Conservation (phyloP, 148 eudicot genomes). For the Rhododendron griersonianum region DNA sequence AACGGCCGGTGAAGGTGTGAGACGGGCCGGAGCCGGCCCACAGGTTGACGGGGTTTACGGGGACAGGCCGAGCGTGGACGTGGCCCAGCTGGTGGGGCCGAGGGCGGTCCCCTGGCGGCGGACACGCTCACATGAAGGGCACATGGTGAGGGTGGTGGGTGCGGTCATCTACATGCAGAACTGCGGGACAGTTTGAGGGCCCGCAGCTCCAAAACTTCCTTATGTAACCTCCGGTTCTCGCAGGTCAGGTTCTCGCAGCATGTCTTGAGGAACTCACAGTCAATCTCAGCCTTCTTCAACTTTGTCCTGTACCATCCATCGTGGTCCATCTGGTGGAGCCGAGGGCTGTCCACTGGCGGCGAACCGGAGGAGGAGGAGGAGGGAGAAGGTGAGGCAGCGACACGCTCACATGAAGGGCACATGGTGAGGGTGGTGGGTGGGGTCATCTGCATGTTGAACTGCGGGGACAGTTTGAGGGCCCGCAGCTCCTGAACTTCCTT, state of each 20-base stretch:
- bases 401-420: conserved; percentile 83
- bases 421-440: conserved; percentile 78
- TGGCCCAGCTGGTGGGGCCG: not conserved
- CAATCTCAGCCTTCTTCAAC: no score
- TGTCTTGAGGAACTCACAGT: no score
- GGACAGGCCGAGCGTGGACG: conserved; percentile 25
- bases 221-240: no score
- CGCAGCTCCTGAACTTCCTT: conserved; percentile 66
- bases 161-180: no score
- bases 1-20: conserved; percentile 9
- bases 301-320: no score
- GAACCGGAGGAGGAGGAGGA: conserved; percentile 16
- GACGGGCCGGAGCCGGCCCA: conserved; percentile 30
- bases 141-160: no score
- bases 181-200: no score
- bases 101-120: no score
- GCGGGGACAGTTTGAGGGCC: conserved; percentile 61
- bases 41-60: conserved; percentile 26
- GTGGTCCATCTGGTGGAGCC: not conserved
- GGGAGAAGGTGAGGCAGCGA: conserved; percentile 31
- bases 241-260: no score
- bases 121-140: no score
- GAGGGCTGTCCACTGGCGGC: not conserved
- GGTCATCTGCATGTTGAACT: conserved; percentile 77
- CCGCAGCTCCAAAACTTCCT: no score